A percentile compares a stretch with the other conserved stretches of the same genome.
Evolutionary conservation across 2,329 filamentous ascomycete genomes (phyloP).

Genomic region (Mariannaea elegans): DNA sequence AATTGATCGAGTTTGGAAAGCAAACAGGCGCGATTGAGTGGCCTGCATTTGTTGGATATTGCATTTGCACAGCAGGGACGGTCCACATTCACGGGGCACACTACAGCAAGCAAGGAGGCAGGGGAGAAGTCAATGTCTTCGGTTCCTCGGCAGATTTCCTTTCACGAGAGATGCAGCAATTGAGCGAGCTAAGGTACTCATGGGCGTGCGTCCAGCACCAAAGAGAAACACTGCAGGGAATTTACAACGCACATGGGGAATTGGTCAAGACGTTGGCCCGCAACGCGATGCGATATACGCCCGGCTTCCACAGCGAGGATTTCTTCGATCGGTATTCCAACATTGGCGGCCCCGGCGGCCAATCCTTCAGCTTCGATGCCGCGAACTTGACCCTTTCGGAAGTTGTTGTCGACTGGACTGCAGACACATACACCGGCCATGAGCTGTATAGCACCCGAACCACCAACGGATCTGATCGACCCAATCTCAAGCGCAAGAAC

Average conservation of each 20-base stretch:
- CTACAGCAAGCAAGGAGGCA: constrained; percentile 66
- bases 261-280: constrained; percentile 77
- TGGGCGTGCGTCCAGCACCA: constrained; percentile 86
- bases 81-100: constrained; percentile 89
- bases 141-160: constrained; percentile 72
- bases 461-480: constrained; percentile 43
- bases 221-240: constrained; percentile 77
- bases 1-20: constrained; percentile 81
- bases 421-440: constrained; percentile 63
- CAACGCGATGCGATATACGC: constrained; percentile 74
- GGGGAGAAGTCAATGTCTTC: constrained; percentile 70
- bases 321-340: constrained; percentile 84
- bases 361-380: constrained; percentile 72
- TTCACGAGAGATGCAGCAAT: constrained; percentile 80
- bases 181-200: constrained; percentile 76
- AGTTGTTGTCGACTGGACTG: constrained; percentile 66
- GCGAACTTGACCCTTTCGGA: constrained; percentile 78
- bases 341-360: constrained; percentile 65
- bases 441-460: constrained; percentile 57
- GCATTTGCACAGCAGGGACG: constrained; percentile 85
- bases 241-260: constrained; percentile 82
- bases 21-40: constrained; percentile 80
- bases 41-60: constrained; percentile 88
- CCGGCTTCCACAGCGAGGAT: constrained; percentile 85
- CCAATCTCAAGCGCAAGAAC: constrained; percentile 60